Evolutionary conservation across 2,329 filamentous ascomycete genomes (phyloP), one percentile per base, ranked within the genome.

Genomic region (Penicillium occitanis): DNA sequence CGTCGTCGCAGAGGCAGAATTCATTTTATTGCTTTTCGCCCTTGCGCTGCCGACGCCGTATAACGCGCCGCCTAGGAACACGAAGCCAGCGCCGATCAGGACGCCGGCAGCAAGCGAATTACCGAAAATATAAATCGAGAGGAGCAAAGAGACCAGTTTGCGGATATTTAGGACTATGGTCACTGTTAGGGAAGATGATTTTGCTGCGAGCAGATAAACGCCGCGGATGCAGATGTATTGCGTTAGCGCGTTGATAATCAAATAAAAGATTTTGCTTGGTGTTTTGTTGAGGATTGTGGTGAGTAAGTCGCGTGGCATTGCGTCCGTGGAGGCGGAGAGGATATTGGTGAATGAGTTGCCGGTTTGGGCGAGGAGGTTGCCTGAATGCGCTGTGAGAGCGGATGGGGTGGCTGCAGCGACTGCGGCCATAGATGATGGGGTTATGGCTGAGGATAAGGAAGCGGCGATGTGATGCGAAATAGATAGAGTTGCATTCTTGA

Each of bases 111-210:
- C 87, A 69, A 99, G 82, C 46, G 85, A 80, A 76, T 99, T 97
- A 5, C 94, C 95, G 79, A 99, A 99, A 1, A 99, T 79, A 86
- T 93, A 94, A 67, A 98, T 96, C 72, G 93, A 97, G 66, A 98
- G 78, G 68, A 98, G 81, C 68, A 98, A 85, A 73, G 93, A 97
- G 64, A 97, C 90, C 22, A 99, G 83, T 79, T 99, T 99, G 71
- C 95, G 87, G 67, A 99, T 91, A 76, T 98, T 99, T 67, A 99
- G 84, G 58, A 98, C 93, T 72, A 99, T 96, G 1, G 94, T 97
- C 28, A 99, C 95, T 0, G 95, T 98, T 64, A 99, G 85, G 0
- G 95, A 96, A 3, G 93, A 94, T 3, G 92, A 92, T 64, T 90
- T 90, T 0, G 94, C 91, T 1, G 92, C 93, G 4, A 99, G 84